Conservation (phyloP, 805 yeast genomes). For the Hanseniaspora occidentalis region DNA sequence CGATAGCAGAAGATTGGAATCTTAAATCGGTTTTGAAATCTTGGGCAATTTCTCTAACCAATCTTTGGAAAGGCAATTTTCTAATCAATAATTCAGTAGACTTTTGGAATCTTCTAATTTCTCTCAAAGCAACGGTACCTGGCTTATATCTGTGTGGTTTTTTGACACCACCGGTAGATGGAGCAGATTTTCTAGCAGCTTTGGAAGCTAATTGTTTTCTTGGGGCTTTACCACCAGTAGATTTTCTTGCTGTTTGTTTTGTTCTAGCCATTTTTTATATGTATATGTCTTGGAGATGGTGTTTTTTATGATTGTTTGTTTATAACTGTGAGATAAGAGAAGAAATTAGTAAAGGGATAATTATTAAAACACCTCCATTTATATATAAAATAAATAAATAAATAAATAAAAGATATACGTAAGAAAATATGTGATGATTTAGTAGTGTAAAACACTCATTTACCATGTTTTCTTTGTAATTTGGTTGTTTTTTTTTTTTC, state of each 20-base stretch:
- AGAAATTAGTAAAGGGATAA: too few species aligned
- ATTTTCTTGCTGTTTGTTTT: slow-evolving; percentile 88
- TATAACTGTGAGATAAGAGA: too few species aligned
- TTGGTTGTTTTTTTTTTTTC: too few species aligned
- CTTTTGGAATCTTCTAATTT: slow-evolving; percentile 94
- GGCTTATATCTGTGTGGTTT: slow-evolving; percentile 95
- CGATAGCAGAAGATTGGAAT: slow-evolving; percentile 95
- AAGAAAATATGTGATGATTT: too few species aligned
- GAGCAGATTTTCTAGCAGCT: slow-evolving; percentile 90
- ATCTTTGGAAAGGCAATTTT: slow-evolving; percentile 94
- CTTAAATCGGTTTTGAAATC: slow-evolving; percentile 88
- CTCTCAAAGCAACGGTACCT: slow-evolving; percentile 94
- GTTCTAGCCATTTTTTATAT: slow-evolving; percentile 66
- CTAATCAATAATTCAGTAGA: slow-evolving; percentile 90
- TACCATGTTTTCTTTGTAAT: too few species aligned
- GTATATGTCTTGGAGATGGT: slow-evolving; percentile 3
- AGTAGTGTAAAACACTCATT: too few species aligned
- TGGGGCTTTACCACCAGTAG: slow-evolving; percentile 94
- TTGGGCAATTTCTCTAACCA: slow-evolving; percentile 91
- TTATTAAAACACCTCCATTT: too few species aligned
- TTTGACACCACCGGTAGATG: slow-evolving; percentile 87
- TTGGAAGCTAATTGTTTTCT: slow-evolving; percentile 86
- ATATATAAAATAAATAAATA: neutral
- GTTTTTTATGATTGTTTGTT: slow-evolving; percentile 1
- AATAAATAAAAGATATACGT: too few species aligned